Conservation (phyloP, 2,329 filamentous ascomycete species). For the Mycocentrospora acerina region DNA sequence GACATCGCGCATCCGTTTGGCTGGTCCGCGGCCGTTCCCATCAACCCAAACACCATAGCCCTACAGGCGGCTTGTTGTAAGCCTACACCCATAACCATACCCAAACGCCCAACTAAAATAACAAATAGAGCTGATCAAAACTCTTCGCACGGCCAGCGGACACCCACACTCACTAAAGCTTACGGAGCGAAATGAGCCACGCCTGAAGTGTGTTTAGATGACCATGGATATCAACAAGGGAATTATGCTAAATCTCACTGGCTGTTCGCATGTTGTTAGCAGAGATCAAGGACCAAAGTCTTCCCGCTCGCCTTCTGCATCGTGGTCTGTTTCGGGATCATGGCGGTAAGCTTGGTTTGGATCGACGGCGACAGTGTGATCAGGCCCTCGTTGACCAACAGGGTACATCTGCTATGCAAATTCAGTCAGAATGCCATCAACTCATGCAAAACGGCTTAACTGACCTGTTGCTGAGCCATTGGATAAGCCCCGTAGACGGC, state of each 20-base stretch:
- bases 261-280: background rate
- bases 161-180: too few species aligned
- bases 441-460: conserved; percentile 26
- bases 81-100: background rate
- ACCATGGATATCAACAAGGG: too few species aligned
- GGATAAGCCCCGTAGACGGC: conserved; percentile 82
- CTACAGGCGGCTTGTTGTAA: background rate
- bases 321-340: conserved; percentile 40
- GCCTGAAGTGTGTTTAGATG: conserved; percentile 1
- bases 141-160: too few species aligned
- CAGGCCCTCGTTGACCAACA: conserved; percentile 41
- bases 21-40: conserved; percentile 38
- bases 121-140: background rate
- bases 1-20: conserved; percentile 25
- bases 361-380: conserved; percentile 39
- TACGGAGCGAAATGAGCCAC: too few species aligned
- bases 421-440: conserved; percentile 5
- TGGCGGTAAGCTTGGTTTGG: conserved; percentile 40
- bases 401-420: conserved; percentile 37
- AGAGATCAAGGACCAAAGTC: conserved; percentile 33
- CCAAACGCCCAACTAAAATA: conserved; percentile 7
- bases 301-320: conserved; percentile 44
- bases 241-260: too few species aligned
- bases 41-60: conserved; percentile 28
- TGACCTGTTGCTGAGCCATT: conserved; percentile 81